Conservation (phyloP, 805 yeast genomes). For the Jamesozyma jinghongensis region DNA sequence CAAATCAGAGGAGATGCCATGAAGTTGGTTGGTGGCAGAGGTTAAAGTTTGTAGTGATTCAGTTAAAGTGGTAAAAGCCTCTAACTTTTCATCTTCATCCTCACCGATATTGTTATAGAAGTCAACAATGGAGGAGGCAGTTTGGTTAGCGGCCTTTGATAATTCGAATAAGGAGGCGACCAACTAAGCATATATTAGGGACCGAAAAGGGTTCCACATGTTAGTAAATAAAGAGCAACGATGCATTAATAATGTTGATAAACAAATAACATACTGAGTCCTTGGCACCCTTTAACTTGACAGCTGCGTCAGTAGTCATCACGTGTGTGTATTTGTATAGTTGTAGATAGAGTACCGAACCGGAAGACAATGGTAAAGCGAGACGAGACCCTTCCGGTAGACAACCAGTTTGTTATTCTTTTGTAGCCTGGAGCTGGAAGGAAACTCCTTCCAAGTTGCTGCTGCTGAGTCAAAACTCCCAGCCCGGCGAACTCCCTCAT, state of each 20-base stretch:
- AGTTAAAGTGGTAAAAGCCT: constrained; percentile 37
- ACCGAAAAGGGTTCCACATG: constrained; percentile 1
- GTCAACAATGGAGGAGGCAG: constrained; percentile 70
- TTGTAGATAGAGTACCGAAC: background rate
- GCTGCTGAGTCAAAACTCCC: too few species aligned
- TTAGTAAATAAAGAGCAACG: constrained; percentile 5
- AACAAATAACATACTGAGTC: constrained; percentile 29
- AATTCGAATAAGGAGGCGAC: constrained; percentile 75
- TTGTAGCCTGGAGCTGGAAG: background rate
- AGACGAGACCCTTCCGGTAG: too few species aligned
- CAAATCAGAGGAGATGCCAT: constrained; percentile 23
- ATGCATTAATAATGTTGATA: background rate
- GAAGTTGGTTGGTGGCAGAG: constrained; percentile 29
- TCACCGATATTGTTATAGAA: constrained; percentile 54
- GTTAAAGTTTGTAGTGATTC: constrained; percentile 35
- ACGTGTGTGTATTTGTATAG: constrained; percentile 1
- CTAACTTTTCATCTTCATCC: constrained; percentile 38
- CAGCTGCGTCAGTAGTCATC: constrained; percentile 28
- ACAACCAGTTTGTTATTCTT: too few species aligned
- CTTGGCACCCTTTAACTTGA: constrained; percentile 31
- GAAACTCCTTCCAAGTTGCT: too few species aligned
- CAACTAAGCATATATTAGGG: constrained; percentile 33
- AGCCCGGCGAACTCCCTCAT: too few species aligned
- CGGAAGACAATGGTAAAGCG: background rate
- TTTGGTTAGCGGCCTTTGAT: constrained; percentile 78